Evolutionary conservation across 345 rosid genomes (phyloP).

Genomic region (Excoecaria cochinchinensis): DNA sequence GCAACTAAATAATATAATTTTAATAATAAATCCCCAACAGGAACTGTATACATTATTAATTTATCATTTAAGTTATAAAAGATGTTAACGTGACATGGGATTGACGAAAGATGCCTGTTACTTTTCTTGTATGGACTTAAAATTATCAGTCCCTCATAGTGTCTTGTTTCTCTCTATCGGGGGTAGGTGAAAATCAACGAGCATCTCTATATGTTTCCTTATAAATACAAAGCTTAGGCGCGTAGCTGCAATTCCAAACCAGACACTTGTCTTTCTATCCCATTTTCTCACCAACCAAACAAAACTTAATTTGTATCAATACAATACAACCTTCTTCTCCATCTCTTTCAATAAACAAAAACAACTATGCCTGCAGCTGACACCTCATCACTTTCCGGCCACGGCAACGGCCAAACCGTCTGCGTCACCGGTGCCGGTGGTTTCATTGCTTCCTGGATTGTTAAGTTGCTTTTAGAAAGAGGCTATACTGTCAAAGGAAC

Average conservation of each 20-base stretch:
- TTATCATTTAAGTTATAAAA: not conserved
- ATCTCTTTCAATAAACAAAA: not conserved
- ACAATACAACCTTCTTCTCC: not conserved
- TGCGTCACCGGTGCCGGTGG: constrained; percentile 99
- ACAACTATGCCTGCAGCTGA: constrained; percentile 23
- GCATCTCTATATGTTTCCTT: not conserved
- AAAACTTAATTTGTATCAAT: no score
- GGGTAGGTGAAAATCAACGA: not conserved
- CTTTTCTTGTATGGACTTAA: not conserved
- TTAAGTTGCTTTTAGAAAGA: constrained; percentile 70
- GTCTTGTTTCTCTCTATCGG: not conserved
- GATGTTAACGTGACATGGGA: not conserved
- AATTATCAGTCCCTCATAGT: not conserved
- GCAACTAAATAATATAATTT: no score
- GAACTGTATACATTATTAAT: no score
- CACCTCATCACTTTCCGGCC: constrained; percentile 30
- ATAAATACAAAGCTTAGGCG: not conserved
- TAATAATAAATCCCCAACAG: no score
- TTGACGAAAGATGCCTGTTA: not conserved
- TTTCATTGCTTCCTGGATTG: constrained; percentile 96
- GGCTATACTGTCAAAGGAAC: constrained; percentile 90
- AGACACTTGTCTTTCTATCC: not conserved
- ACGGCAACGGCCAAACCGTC: constrained; percentile 51
- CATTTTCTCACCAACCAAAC: not conserved
- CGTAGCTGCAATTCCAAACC: not conserved